Base-by-base conservation (phyloP, 2,329 filamentous ascomycete species). In the Alternaria incomplexa region DNA sequence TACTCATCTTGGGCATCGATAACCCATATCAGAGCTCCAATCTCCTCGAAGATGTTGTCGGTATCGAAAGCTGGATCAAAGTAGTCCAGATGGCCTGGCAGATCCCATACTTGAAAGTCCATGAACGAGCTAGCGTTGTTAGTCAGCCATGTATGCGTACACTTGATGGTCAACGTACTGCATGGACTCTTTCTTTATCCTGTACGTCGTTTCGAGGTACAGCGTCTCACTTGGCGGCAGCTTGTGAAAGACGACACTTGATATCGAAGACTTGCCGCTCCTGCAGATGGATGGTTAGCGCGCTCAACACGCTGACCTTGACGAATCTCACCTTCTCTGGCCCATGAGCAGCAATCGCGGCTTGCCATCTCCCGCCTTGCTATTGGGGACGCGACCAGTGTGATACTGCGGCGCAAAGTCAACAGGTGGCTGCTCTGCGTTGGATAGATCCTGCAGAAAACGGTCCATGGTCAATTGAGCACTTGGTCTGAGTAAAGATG, bases 1-100 rank as follows among this genome's bases (percentile, higher is more conserved):
- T 98, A 99, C 79, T 99, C 96, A 77, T 99, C 96, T 81, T 99
- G 96, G 0, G 96, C 95, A 77, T 99, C 96, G 62, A 99, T 97
- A 63, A 99, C 95, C 95, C 96, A 99, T 66, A 99, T 97, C 13
- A 99, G 85, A 13, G 96, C 94, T 20, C 96, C 96, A 15, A 97
- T 93, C 75, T 95, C 93, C 70, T 93, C 92, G 80, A 99, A 99
- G 74, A 98, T 95, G 74, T 92, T 90, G 72, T 97, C 93, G 66
- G 96, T 91, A 78, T 98, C 94, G 74, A 97, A 97, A 51, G 89
- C 91, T 5, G 93, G 90, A 74, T 96, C 93, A 63, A 96, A 90
- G 73, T 97, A 96, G 81, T 97, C 93, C 68, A 98, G 89, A 81
- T 98, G 94, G 23, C 95, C 94, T 2, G 96, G 96, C 61, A 99